phyloP scores from a whole-genome alignment of 768 basidiomycete genomes.

The Mycena kentingensis region DNA sequence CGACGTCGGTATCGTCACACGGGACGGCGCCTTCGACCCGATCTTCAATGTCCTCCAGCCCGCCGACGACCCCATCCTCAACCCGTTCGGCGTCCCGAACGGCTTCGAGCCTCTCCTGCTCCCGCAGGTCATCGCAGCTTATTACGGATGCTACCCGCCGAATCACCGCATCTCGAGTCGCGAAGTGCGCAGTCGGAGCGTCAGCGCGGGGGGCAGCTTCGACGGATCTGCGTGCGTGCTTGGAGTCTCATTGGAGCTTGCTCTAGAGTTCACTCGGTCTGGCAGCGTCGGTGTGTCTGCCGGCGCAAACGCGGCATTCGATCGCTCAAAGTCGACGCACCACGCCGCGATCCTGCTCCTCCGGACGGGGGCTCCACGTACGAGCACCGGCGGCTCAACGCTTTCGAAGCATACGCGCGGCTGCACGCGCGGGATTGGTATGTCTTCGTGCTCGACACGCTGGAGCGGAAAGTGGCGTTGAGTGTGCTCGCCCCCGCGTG shows the following conservation, averaged over 20 bases:
- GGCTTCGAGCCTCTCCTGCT: background rate
- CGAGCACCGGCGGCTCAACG: background rate
- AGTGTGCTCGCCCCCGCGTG: background rate
- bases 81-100: background rate
- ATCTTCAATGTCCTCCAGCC: constrained; percentile 8
- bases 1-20: constrained; percentile 6
- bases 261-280: background rate
- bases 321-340: background rate
- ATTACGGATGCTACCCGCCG: background rate
- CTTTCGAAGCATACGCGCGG: background rate
- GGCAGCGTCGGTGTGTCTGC: background rate
- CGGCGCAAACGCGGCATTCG: background rate
- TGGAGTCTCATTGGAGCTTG: background rate
- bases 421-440: background rate
- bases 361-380: background rate
- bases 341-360: background rate
- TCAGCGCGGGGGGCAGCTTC: background rate
- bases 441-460: background rate
- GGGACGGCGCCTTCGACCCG: constrained; percentile 1
- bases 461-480: background rate
- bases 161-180: background rate
- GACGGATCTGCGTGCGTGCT: background rate
- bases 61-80: background rate
- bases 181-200: background rate
- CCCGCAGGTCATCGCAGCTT: background rate